Percentiles rank a stretch among this genome's conserved stretches.
These are phyloP conservation scores for Coriaria nepalensis DNA, from an alignment of 306 rosid genomes.

Conservation along the genomic window DNA sequence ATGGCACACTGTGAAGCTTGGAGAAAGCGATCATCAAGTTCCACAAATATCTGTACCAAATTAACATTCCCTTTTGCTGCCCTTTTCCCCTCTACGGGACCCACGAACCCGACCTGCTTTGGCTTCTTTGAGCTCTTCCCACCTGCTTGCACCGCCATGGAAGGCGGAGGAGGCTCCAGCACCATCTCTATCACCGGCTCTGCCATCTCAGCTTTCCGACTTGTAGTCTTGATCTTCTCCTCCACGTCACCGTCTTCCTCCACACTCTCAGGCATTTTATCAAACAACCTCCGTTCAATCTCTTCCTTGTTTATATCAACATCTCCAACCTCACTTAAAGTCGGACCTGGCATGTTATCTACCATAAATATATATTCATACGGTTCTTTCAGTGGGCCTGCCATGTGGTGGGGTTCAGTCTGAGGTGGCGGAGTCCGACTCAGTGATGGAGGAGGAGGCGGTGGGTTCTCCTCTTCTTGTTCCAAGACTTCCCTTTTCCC, in stretches of 20 bases:
- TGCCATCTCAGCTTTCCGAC: constrained; percentile 8
- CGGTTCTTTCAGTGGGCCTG: constrained; percentile 22
- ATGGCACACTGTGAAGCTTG: constrained; percentile 85
- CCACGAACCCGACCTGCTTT: constrained; percentile 24
- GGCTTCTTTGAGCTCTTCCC: constrained; percentile 30
- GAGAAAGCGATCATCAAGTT: constrained; percentile 70
- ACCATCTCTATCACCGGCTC: constrained; percentile 17
- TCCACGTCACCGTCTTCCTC: constrained; percentile 16
- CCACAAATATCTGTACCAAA: constrained; percentile 36
- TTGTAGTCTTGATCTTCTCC: not conserved
- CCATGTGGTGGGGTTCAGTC: constrained; percentile 16
- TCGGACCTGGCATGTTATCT: constrained; percentile 42
- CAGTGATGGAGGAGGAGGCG: constrained; percentile 20
- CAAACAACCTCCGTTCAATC: constrained; percentile 22
- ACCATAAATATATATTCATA: constrained; percentile 52
- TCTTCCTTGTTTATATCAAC: constrained; percentile 18
- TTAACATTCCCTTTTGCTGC: constrained; percentile 19
- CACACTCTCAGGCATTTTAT: constrained; percentile 27
- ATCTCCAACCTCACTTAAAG: constrained; percentile 31
- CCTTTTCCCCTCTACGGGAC: constrained; percentile 36
- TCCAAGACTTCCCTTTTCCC: constrained; percentile 12
- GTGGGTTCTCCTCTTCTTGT: constrained; percentile 26
- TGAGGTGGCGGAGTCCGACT: constrained; percentile 7
- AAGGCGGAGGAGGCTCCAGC: constrained; percentile 18
- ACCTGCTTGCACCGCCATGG: not conserved